Evolutionary conservation across 768 basidiomycete genomes (phyloP).

Genomic region (Tulasnella sp.): DNA sequence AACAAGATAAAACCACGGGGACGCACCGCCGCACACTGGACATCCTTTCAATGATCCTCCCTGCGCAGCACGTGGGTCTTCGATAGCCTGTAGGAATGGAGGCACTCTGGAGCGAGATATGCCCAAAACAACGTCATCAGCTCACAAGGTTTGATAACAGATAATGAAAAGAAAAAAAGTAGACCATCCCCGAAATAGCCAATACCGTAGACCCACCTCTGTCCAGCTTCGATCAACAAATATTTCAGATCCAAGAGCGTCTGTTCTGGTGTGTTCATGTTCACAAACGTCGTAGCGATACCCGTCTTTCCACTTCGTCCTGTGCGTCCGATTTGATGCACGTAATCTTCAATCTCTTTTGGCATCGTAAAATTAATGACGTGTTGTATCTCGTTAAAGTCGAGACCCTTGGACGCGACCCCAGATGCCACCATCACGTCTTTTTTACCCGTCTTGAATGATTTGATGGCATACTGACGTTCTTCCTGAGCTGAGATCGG

Average conservation of each 20-base stretch:
- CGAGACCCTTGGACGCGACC: conserved; percentile 94
- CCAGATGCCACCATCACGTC: conserved; percentile 99
- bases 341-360: conserved; percentile 99
- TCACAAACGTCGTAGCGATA: conserved; percentile 97
- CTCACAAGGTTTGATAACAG: not conserved
- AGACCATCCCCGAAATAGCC: not conserved
- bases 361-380: conserved; percentile 99
- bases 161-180: not conserved
- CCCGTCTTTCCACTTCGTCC: conserved; percentile 97
- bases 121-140: not conserved
- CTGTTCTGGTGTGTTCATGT: conserved; percentile 94
- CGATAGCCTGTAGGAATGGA: conserved; percentile 77
- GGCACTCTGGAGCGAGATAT: conserved; percentile 52
- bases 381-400: conserved; percentile 98
- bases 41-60: conserved; percentile 76
- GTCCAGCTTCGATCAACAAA: conserved; percentile 89
- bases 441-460: conserved; percentile 94
- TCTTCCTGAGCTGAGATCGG: conserved; percentile 74
- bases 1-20: not conserved
- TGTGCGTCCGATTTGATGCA: conserved; percentile 97
- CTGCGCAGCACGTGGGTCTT: conserved; percentile 75
- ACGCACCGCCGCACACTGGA: conserved; percentile 84
- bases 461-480: conserved; percentile 95
- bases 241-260: conserved; percentile 96
- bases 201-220: conserved; percentile 51